A percentile compares a stretch with the other conserved stretches of the same genome.
These are phyloP conservation scores for Spathaspora sp. DNA, from an alignment of 805 yeast species.

Conservation along the genomic window DNA sequence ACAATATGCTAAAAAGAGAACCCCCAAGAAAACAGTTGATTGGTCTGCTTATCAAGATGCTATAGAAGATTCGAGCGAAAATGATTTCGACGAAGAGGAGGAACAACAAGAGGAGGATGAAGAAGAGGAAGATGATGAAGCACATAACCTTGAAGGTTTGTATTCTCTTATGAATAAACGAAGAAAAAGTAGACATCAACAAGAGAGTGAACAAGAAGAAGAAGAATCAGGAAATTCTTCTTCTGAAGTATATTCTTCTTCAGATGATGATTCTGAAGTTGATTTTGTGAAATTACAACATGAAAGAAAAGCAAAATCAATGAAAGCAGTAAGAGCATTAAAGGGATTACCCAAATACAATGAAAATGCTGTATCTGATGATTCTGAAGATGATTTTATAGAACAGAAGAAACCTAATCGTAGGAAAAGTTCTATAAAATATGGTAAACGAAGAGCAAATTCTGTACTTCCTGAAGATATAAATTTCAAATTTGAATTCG, in stretches of 20 bases:
- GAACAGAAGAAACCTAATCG: not conserved
- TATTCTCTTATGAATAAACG: slow-evolving; percentile 18
- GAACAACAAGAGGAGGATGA: slow-evolving; percentile 10
- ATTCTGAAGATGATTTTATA: not conserved
- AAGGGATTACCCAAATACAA: slow-evolving; percentile 16
- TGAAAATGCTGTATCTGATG: slow-evolving; percentile 1
- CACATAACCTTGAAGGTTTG: slow-evolving; percentile 14
- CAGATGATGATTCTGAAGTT: slow-evolving; percentile 61
- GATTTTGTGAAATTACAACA: slow-evolving; percentile 73
- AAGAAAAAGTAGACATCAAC: slow-evolving; percentile 5
- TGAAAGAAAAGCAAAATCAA: slow-evolving; percentile 55
- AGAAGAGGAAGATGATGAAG: slow-evolving; percentile 8
- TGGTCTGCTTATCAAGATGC: slow-evolving; percentile 10
- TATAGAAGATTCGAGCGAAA: slow-evolving; percentile 16
- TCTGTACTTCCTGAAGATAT: slow-evolving; percentile 42
- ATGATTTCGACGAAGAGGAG: slow-evolving; percentile 15
- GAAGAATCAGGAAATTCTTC: slow-evolving; percentile 34
- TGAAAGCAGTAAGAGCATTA: slow-evolving; percentile 42
- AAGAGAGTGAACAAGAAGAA: slow-evolving; percentile 12
- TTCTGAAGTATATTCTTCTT: slow-evolving; percentile 32
- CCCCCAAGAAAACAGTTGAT: slow-evolving; percentile 21
- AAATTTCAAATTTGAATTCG: slow-evolving; percentile 40
- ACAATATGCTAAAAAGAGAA: slow-evolving; percentile 14
- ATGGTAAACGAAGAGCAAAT: slow-evolving; percentile 33
- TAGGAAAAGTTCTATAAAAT: slow-evolving; percentile 15